Evolutionary conservation across 2,329 filamentous ascomycete genomes (phyloP).

Genomic region (Trichoderma sp.): DNA sequence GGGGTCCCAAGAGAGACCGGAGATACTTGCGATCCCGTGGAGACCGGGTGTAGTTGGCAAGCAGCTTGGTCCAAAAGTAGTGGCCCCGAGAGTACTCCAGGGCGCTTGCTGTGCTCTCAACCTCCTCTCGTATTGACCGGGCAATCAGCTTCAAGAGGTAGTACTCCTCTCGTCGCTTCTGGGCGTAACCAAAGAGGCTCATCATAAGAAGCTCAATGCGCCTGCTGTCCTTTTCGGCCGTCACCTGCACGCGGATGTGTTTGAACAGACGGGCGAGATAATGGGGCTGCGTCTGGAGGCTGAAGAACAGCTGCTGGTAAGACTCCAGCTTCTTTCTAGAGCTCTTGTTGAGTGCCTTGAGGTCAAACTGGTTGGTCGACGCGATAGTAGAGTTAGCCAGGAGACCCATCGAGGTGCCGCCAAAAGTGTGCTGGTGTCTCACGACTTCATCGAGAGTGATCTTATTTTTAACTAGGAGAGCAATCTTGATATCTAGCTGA

Average conservation of each 20-base stretch:
- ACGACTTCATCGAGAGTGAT: constrained; percentile 98
- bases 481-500: constrained; percentile 98
- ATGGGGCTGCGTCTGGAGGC: constrained; percentile 91
- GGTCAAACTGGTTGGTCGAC: constrained; percentile 87
- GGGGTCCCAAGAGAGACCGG: constrained; percentile 75
- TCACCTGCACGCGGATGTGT: constrained; percentile 76
- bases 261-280: constrained; percentile 89
- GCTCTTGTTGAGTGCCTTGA: constrained; percentile 96
- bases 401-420: constrained; percentile 79
- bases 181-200: constrained; percentile 94
- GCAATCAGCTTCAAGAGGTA: constrained; percentile 87
- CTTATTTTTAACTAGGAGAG: constrained; percentile 97
- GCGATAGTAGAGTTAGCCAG: constrained; percentile 85
- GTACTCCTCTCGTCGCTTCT: constrained; percentile 95
- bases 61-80: constrained; percentile 88
- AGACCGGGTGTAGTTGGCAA: constrained; percentile 83
- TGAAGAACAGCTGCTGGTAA: constrained; percentile 97
- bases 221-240: constrained; percentile 87
- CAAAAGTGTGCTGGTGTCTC: constrained; percentile 93
- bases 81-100: constrained; percentile 87
- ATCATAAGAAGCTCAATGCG: constrained; percentile 91
- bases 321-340: constrained; percentile 93
- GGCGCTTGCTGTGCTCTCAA: constrained; percentile 67
- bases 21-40: constrained; percentile 91
- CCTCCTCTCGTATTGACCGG: constrained; percentile 79